These are phyloP conservation scores for Chloris gayana DNA, from an alignment of 176 grass and related monocot genomes.

Conservation along the genomic window DNA sequence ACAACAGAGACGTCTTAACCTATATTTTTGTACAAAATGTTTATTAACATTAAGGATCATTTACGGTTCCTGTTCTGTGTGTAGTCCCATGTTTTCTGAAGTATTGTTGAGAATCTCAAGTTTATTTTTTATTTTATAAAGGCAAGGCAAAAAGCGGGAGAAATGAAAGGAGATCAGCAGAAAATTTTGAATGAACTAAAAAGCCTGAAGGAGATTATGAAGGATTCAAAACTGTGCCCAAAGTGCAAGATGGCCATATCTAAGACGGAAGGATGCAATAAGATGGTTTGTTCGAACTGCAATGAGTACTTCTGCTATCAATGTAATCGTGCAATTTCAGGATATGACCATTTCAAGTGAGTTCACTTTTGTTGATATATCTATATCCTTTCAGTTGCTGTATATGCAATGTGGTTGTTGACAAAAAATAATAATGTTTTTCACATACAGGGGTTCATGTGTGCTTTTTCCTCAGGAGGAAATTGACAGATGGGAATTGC, in stretches of 20 bases:
- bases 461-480: slow-evolving; percentile 65
- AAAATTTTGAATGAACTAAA: slow-evolving; percentile 64
- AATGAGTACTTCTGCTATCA: slow-evolving; percentile 71
- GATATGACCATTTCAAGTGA: slow-evolving; percentile 85
- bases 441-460: slow-evolving; percentile 53
- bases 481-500: slow-evolving; percentile 68
- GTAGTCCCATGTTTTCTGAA: background rate
- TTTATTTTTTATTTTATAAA: slow-evolving; percentile 36
- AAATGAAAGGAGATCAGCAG: slow-evolving; percentile 45
- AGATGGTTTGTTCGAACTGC: slow-evolving; percentile 73
- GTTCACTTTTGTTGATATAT: slow-evolving; percentile 28
- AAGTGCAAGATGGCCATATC: slow-evolving; percentile 81
- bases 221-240: slow-evolving; percentile 73
- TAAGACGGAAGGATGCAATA: slow-evolving; percentile 84
- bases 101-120: slow-evolving; percentile 10
- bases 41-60: background rate
- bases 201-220: slow-evolving; percentile 68
- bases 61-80: slow-evolving; percentile 2
- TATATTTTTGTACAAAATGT: no score
- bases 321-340: slow-evolving; percentile 69
- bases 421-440: slow-evolving; percentile 37
- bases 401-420: background rate
- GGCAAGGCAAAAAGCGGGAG: slow-evolving; percentile 52
- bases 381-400: slow-evolving; percentile 11
- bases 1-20: no score